phyloP scores from a whole-genome alignment of 192 early-diverging fungal species.

The Chytriomyces confervae region DNA sequence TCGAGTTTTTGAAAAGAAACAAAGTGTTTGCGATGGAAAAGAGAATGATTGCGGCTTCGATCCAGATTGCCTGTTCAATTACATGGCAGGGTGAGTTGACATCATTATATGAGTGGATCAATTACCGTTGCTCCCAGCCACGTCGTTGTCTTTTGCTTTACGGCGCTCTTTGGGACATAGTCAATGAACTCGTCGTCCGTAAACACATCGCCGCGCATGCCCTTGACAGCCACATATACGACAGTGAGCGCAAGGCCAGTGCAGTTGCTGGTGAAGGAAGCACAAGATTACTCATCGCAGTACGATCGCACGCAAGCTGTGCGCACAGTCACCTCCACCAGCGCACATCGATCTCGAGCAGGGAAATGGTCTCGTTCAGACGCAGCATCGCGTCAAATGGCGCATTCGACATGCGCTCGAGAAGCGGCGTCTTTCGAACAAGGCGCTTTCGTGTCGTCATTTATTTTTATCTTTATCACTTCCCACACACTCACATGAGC shows the following conservation, averaged over 20 bases:
- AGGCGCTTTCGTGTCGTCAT: neutral
- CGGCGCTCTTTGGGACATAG: neutral
- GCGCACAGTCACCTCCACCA: neutral
- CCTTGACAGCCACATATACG: conserved; percentile 11
- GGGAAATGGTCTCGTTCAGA: neutral
- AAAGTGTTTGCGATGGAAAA: conserved; percentile 23
- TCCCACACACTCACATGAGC: too few relatives aligned
- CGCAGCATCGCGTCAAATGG: neutral
- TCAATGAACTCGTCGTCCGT: conserved; percentile 30
- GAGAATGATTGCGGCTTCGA: neutral
- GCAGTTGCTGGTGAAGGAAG: too few relatives aligned
- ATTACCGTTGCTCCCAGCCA: conserved; percentile 3
- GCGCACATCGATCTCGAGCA: neutral
- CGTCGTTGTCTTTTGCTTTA: neutral
- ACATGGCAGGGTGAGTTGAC: neutral
- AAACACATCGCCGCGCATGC: conserved; percentile 16
- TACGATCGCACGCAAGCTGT: neutral
- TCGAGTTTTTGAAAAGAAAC: neutral
- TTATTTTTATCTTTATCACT: too few relatives aligned
- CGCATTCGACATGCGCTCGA: neutral
- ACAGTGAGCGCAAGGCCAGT: neutral
- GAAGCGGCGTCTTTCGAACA: neutral
- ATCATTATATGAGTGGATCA: neutral
- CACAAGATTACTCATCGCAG: too few relatives aligned
- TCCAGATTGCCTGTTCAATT: neutral